Percentiles rank a stretch among this genome's conserved stretches.
Evolutionary conservation across 345 rosid species (phyloP).

Genomic region (Salix caprea): DNA sequence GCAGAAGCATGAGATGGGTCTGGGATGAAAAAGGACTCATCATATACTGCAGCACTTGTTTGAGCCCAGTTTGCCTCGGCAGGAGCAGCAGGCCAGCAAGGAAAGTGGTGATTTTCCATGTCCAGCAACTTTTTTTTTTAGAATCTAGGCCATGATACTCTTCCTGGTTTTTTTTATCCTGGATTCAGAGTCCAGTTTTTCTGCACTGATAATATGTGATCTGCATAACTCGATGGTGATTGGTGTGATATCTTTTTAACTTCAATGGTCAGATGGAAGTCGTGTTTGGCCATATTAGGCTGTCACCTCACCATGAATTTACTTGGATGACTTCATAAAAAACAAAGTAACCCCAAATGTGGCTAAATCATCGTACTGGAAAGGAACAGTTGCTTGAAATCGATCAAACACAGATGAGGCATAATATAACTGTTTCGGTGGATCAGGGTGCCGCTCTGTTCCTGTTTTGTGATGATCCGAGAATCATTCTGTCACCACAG

Average conservation of each 20-base stretch:
- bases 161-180: conserved; percentile 12
- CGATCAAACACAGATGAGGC: not conserved
- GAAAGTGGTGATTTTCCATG: conserved; percentile 30
- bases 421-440: not conserved
- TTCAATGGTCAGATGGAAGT: conserved; percentile 38
- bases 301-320: conserved; percentile 23
- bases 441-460: not conserved
- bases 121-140: not conserved
- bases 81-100: conserved; percentile 13
- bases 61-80: conserved; percentile 13
- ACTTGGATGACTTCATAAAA: not conserved
- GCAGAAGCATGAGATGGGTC: conserved; percentile 3
- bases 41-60: conserved; percentile 7
- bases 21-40: conserved; percentile 21
- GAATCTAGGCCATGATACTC: not conserved
- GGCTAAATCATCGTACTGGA: not conserved
- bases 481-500: not conserved
- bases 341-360: not conserved
- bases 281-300: conserved; percentile 32
- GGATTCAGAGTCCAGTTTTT: conserved; percentile 10
- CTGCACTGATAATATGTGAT: conserved; percentile 38
- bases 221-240: conserved; percentile 29
- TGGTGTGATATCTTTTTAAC: conserved; percentile 40
- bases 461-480: not conserved
- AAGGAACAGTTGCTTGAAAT: not conserved